Percentiles rank a stretch among this genome's conserved stretches.
Conservation (phyloP, 192 early-diverging fungal genomes). For the Mortierella antarctica region DNA sequence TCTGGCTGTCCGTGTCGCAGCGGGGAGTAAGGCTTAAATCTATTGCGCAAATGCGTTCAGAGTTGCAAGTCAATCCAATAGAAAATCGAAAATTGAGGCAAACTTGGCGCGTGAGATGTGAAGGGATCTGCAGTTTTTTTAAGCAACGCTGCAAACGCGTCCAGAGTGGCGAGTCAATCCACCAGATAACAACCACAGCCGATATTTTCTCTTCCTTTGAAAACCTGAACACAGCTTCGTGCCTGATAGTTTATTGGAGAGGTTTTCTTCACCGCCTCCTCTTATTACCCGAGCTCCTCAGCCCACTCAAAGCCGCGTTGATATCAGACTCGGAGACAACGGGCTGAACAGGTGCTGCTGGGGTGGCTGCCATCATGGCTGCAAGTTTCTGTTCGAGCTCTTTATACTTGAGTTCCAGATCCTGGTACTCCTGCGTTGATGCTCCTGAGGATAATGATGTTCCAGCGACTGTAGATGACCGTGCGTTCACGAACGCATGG, state of each 20-base stretch:
- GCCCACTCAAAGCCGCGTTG: slow-evolving; percentile 42
- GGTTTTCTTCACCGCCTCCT: slow-evolving; percentile 30
- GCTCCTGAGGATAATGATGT: slow-evolving; percentile 2
- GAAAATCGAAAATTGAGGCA: too few species aligned
- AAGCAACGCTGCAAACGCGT: neutral
- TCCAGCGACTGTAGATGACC: slow-evolving; percentile 2
- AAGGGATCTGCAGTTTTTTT: too few species aligned
- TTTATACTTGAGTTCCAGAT: slow-evolving; percentile 23
- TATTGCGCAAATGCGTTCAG: neutral
- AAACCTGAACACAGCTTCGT: too few species aligned
- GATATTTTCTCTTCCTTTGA: too few species aligned
- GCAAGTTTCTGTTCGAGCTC: slow-evolving; percentile 37
- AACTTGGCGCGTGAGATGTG: too few species aligned
- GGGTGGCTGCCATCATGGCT: slow-evolving; percentile 13
- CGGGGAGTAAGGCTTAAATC: slow-evolving; percentile 18
- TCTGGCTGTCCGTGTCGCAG: slow-evolving; percentile 20
- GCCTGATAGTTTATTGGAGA: neutral
- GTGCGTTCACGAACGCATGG: slow-evolving; percentile 9
- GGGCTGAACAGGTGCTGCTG: slow-evolving; percentile 12
- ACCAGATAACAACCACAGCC: too few species aligned
- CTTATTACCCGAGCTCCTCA: slow-evolving; percentile 36
- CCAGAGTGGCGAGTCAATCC: neutral
- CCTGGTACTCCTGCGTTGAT: slow-evolving; percentile 15
- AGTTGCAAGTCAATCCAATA: neutral
- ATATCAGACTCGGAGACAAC: slow-evolving; percentile 30